phyloP scores from a whole-genome alignment of 1,139 yeast genomes.

The Saccharomyces hybrid region DNA sequence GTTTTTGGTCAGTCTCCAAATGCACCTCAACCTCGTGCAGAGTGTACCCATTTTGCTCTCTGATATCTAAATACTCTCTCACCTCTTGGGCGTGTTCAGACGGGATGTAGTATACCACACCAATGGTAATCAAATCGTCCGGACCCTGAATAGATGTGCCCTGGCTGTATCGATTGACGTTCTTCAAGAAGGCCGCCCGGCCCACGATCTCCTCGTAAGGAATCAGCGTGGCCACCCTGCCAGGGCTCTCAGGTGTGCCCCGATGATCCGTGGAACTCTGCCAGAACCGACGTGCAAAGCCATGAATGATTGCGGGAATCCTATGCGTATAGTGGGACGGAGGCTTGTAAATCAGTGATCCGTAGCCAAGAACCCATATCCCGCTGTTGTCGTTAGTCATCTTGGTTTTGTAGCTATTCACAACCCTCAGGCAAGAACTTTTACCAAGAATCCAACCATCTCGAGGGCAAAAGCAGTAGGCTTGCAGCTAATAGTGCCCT shows the following conservation, averaged over 20 bases:
- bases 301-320: conserved; percentile 68
- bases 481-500: neutral
- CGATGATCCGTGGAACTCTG: conserved; percentile 85
- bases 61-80: conserved; percentile 57
- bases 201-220: conserved; percentile 47
- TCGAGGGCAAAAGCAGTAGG: neutral
- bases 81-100: conserved; percentile 57
- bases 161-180: neutral
- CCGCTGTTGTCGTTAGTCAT: conserved; percentile 21
- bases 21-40: conserved; percentile 62
- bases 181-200: conserved; percentile 32
- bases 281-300: conserved; percentile 82
- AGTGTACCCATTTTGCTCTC: conserved; percentile 88
- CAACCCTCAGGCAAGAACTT: no score
- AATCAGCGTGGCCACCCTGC: conserved; percentile 78
- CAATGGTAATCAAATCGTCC: conserved; percentile 58
- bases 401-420: neutral
- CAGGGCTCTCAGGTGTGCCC: conserved; percentile 79
- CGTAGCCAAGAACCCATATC: conserved; percentile 85
- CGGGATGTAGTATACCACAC: conserved; percentile 75
- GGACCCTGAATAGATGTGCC: conserved; percentile 23
- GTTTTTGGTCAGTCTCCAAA: conserved; percentile 32
- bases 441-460: neutral
- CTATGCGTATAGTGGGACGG: conserved; percentile 64
- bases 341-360: conserved; percentile 83